A percentile compares a stretch with the other conserved stretches of the same genome.
Evolutionary conservation across 2,329 filamentous ascomycete species (phyloP).

Genomic region (Trichophyton equinum): DNA sequence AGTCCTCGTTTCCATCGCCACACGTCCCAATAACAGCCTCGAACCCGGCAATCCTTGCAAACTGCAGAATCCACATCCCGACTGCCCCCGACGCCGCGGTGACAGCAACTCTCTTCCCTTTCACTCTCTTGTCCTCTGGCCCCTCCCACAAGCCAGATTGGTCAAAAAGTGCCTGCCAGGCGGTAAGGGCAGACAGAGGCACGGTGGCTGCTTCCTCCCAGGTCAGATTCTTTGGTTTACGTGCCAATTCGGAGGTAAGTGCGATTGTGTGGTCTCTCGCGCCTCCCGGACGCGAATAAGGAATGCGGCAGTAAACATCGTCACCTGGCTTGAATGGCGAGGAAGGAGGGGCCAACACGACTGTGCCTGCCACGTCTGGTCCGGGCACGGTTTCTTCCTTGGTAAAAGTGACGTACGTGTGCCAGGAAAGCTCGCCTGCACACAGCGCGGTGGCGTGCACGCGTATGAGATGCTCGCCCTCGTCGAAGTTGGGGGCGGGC

Average conservation of each 20-base stretch:
- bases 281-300: constrained; percentile 24
- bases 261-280: constrained; percentile 28
- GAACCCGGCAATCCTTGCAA: constrained; percentile 23
- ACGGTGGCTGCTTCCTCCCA: constrained; percentile 27
- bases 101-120: constrained; percentile 31
- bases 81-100: constrained; percentile 36
- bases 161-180: constrained; percentile 36
- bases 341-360: constrained; percentile 21
- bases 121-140: constrained; percentile 11
- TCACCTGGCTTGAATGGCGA: constrained; percentile 30
- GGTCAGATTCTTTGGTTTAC: constrained; percentile 25
- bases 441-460: constrained; percentile 30
- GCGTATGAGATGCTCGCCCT: constrained; percentile 29
- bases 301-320: constrained; percentile 29
- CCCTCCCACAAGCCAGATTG: constrained; percentile 19
- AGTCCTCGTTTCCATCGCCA: constrained; percentile 27
- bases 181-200: constrained; percentile 29
- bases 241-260: constrained; percentile 26
- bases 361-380: constrained; percentile 33
- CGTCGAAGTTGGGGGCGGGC: constrained; percentile 17
- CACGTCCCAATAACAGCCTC: constrained; percentile 30
- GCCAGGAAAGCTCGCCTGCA: constrained; percentile 35
- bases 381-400: constrained; percentile 26
- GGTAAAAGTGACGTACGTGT: constrained; percentile 12
- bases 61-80: constrained; percentile 31